These are phyloP conservation scores for Magnusiomyces suaveolens DNA, from an alignment of 1,139 yeast genomes.

Conservation along the genomic window DNA sequence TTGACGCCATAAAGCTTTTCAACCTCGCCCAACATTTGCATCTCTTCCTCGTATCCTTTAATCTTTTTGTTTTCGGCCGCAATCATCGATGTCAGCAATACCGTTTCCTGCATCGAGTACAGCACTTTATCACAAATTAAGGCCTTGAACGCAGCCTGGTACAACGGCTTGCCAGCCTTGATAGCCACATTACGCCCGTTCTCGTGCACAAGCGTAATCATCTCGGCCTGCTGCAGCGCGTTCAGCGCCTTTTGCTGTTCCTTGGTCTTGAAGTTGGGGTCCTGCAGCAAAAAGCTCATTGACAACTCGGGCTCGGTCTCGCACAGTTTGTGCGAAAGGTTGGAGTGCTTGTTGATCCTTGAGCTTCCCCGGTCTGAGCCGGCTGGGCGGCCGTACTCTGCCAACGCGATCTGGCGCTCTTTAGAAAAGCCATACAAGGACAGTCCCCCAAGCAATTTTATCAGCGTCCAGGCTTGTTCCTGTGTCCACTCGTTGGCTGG, in stretches of 20 bases:
- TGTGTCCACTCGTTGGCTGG: conserved; percentile 44
- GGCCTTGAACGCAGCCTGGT: conserved; percentile 64
- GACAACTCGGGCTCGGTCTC: conserved; percentile 5
- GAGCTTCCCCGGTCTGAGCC: conserved; percentile 3
- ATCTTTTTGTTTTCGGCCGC: conserved; percentile 57
- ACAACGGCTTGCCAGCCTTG: conserved; percentile 76
- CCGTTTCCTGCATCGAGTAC: conserved; percentile 54
- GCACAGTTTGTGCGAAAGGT: background rate
- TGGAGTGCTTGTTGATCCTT: background rate
- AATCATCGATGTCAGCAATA: conserved; percentile 47
- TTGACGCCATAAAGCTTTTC: conserved; percentile 44
- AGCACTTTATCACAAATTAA: conserved; percentile 51
- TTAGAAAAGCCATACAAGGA: background rate
- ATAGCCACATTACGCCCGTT: conserved; percentile 65
- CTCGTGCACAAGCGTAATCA: conserved; percentile 57
- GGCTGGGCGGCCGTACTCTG: background rate
- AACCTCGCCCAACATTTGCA: conserved; percentile 45
- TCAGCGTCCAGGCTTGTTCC: conserved; percentile 83
- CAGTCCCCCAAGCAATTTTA: conserved; percentile 47
- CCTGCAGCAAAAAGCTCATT: conserved; percentile 15
- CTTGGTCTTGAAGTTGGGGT: conserved; percentile 54
- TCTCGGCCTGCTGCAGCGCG: conserved; percentile 69
- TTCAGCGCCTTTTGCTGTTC: conserved; percentile 46
- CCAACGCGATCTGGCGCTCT: conserved; percentile 5
- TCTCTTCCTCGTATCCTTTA: conserved; percentile 57